These are phyloP conservation scores for Aspergillus pseudoglaucus DNA, from an alignment of 2,329 filamentous ascomycete species.

Conservation along the genomic window DNA sequence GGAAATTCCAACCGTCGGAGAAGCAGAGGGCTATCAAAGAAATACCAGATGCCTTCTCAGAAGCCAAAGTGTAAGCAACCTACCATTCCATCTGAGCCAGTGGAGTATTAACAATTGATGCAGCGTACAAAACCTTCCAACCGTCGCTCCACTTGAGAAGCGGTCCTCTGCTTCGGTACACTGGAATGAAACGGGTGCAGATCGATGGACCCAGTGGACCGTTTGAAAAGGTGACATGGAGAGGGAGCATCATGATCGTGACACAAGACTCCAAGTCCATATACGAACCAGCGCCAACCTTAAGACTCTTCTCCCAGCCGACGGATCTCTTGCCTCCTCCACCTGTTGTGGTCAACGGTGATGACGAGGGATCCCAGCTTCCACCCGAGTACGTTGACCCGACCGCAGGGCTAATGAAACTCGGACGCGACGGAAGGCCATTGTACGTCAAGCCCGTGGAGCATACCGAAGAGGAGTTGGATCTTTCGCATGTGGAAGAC, in stretches of 20 bases:
- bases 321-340: slow-evolving; percentile 76
- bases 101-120: slow-evolving; percentile 35
- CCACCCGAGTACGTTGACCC: slow-evolving; percentile 80
- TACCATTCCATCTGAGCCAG: neutral
- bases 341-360: slow-evolving; percentile 56
- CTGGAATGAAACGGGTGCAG: slow-evolving; percentile 62
- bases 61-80: slow-evolving; percentile 25
- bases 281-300: slow-evolving; percentile 68
- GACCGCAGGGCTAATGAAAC: slow-evolving; percentile 76
- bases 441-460: slow-evolving; percentile 88
- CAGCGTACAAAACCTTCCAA: slow-evolving; percentile 61
- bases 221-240: slow-evolving; percentile 72
- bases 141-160: slow-evolving; percentile 81
- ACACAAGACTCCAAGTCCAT: slow-evolving; percentile 78
- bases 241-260: slow-evolving; percentile 92
- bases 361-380: slow-evolving; percentile 53
- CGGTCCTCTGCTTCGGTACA: slow-evolving; percentile 84
- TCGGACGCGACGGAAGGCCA: slow-evolving; percentile 76
- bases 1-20: slow-evolving; percentile 42
- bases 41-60: slow-evolving; percentile 27
- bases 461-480: slow-evolving; percentile 68
- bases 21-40: slow-evolving; percentile 38
- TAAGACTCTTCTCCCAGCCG: slow-evolving; percentile 81
- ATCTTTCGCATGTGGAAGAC: slow-evolving; percentile 72
- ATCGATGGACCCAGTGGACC: slow-evolving; percentile 27